A percentile compares a stretch with the other conserved stretches of the same genome.
phyloP scores from a whole-genome alignment of 306 rosid species.

The Senna siamea region DNA sequence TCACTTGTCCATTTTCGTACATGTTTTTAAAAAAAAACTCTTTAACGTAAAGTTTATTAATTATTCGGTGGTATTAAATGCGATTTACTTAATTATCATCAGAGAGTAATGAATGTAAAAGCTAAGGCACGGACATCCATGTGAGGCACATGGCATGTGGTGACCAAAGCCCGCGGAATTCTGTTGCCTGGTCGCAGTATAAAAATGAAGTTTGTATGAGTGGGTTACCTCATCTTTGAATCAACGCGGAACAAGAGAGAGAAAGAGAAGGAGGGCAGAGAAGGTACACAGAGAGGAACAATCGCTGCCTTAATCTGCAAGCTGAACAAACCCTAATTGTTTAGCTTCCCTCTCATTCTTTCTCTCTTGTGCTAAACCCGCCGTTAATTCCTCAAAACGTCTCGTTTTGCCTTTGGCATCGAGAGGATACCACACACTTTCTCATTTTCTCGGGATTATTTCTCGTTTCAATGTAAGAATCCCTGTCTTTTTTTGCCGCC shows the following conservation, averaged over 20 bases:
- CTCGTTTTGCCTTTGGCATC: constrained; percentile 19
- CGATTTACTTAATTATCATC: too few relatives aligned
- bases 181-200: background rate
- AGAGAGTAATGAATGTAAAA: too few relatives aligned
- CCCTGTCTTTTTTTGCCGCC: background rate
- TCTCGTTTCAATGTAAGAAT: constrained; percentile 26
- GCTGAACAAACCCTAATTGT: constrained; percentile 40
- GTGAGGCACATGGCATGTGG: background rate
- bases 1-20: too few relatives aligned
- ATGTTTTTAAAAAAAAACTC: too few relatives aligned
- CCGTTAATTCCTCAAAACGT: background rate
- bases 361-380: constrained; percentile 37
- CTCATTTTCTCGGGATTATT: constrained; percentile 8
- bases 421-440: background rate
- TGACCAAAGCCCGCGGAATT: background rate
- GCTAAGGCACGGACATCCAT: background rate
- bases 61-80: too few relatives aligned
- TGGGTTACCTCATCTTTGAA: background rate
- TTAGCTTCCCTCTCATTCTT: constrained; percentile 37
- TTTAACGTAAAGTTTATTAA: too few relatives aligned
- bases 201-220: background rate
- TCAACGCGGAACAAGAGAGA: background rate
- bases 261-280: background rate
- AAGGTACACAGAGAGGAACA: constrained; percentile 10
- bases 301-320: constrained; percentile 16